A percentile compares a stretch with the other conserved stretches of the same genome.
Evolutionary conservation across 1,284 basidiomycete species (phyloP).

Genomic region (Meira nashicola): DNA sequence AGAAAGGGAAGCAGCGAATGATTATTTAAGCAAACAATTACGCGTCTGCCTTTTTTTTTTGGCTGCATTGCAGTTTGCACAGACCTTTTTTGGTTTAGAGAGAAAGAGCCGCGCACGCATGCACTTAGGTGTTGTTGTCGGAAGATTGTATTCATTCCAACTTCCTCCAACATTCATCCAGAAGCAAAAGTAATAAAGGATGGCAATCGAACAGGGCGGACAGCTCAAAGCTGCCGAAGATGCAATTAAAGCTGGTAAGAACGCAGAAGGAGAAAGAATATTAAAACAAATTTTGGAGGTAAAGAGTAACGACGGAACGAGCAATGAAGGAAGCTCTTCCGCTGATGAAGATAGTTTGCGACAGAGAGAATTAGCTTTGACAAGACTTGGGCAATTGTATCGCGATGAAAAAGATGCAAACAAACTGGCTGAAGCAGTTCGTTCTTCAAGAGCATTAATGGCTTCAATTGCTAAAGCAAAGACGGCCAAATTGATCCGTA

Average conservation of each 20-base stretch:
- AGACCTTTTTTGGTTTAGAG: too few species aligned
- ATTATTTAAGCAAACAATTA: neutral
- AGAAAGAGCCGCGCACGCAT: neutral
- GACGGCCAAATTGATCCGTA: slow-evolving; percentile 92
- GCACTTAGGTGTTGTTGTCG: neutral
- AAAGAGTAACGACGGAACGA: neutral
- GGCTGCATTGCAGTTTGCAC: too few species aligned
- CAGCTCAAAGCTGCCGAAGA: slow-evolving; percentile 42
- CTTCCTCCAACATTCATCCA: neutral
- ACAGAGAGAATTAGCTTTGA: slow-evolving; percentile 79
- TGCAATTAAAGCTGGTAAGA: slow-evolving; percentile 38
- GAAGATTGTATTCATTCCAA: neutral
- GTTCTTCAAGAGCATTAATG: slow-evolving; percentile 81
- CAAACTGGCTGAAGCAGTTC: slow-evolving; percentile 80
- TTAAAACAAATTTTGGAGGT: slow-evolving; percentile 39
- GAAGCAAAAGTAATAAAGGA: too few species aligned
- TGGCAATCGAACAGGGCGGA: slow-evolving; percentile 10
- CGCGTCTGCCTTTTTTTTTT: neutral
- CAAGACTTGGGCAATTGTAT: slow-evolving; percentile 82
- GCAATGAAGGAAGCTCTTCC: slow-evolving; percentile 2
- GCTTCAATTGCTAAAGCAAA: slow-evolving; percentile 94
- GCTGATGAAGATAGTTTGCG: slow-evolving; percentile 63
- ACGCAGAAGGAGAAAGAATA: slow-evolving; percentile 36
- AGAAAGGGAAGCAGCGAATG: too few species aligned
- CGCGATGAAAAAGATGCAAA: slow-evolving; percentile 80